Evolutionary conservation across 2,329 filamentous ascomycete species (phyloP).

Genomic region (Penicillium paneum): DNA sequence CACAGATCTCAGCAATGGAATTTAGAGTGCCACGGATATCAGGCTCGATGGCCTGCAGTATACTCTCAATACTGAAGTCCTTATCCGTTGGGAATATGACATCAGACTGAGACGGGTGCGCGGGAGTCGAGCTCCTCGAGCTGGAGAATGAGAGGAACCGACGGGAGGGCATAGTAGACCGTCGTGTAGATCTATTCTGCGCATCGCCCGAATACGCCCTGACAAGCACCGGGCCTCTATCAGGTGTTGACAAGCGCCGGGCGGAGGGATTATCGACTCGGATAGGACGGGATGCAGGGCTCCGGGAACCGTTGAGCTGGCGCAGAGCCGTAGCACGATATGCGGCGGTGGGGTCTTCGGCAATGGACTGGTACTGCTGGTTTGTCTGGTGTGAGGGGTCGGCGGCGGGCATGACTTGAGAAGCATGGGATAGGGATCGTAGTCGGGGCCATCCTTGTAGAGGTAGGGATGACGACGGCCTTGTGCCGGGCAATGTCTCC

Average conservation of each 20-base stretch:
- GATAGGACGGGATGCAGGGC: constrained; percentile 25
- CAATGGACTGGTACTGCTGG: constrained; percentile 25
- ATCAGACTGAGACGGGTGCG: constrained; percentile 19
- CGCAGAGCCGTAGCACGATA: constrained; percentile 33
- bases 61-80: constrained; percentile 56
- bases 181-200: constrained; percentile 25
- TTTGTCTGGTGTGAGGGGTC: constrained; percentile 23
- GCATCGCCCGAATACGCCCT: constrained; percentile 42
- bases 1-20: constrained; percentile 62
- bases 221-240: constrained; percentile 45
- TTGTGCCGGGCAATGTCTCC: constrained; percentile 26
- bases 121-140: constrained; percentile 16
- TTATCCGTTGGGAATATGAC: constrained; percentile 47
- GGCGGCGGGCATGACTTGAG: constrained; percentile 17
- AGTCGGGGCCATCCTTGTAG: constrained; percentile 33
- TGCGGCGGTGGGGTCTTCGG: constrained; percentile 20
- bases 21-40: constrained; percentile 59
- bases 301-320: constrained; percentile 32
- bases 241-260: constrained; percentile 29
- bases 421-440: constrained; percentile 24
- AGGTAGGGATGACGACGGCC: constrained; percentile 29
- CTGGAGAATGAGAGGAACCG: constrained; percentile 31
- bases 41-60: constrained; percentile 55
- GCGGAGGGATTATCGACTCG: constrained; percentile 22
- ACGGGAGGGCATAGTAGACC: constrained; percentile 33